Evolutionary conservation across 805 yeast species (phyloP), one percentile per base, ranked within the genome.

Genomic region (Soucietia sequanensis): DNA sequence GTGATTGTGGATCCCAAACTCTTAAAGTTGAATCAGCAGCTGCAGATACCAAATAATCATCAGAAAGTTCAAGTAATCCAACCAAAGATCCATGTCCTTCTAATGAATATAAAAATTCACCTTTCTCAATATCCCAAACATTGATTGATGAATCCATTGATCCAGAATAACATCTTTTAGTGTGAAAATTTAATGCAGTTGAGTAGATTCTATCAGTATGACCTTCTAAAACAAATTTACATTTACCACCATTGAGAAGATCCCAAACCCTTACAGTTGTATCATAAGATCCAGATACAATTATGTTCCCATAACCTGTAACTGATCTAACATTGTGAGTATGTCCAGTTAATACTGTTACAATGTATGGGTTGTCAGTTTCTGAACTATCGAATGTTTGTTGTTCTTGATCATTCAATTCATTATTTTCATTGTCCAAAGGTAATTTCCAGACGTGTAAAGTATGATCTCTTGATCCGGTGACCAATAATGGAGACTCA

Each of bases 1-100:
- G 89, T 6, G 81, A 75, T 18, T 77, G 77, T 2, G 96, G 93
- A 53, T 93, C 84, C 99, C 99, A 93, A 2, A 91, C 82, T 33
- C 97, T 73, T 27, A 93, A 70, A 0, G 96, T 82, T 3, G 93
- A 78, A 58, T 93, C 99, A 0, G 98, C 98, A 2, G 97, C 98
- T 0, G 96, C 99, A 29, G 95, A 84, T 2, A 91, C 95, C 9
- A 93, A 67, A 31, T 78, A 80, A 23, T 82, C 79, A 17, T 83
- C 80, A 5, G 88, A 80, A 6, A 90, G 72, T 29, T 86, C 87
- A 18, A 91, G 68, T 29, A 93, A 66, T 0, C 98, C 99, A 11
- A 93, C 99, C 14, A 93, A 65, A 9, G 91, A 85, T 1, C 86
- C 80, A 58, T 93, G 99, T 1, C 96, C 97, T 37, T 81, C 88